Conservation (phyloP, 2,329 filamentous ascomycete genomes). For the Aureobasidium sp. region DNA sequence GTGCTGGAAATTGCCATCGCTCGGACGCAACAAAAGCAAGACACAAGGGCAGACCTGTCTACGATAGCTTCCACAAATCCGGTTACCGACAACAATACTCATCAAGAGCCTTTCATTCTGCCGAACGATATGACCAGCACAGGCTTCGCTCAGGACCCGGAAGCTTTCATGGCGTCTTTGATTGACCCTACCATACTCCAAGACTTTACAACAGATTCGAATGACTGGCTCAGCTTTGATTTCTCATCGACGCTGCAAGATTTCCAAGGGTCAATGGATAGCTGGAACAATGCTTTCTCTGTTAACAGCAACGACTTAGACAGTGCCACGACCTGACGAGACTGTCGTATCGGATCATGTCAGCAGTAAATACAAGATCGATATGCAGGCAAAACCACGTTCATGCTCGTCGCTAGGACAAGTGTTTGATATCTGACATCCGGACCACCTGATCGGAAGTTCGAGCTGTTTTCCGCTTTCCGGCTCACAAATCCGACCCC, state of each 20-base stretch:
- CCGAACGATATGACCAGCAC: not conserved
- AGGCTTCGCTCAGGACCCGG: not conserved
- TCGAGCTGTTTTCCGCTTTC: not conserved
- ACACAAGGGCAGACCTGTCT: not conserved
- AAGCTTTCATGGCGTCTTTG: constrained; percentile 2
- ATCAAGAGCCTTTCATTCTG: not conserved
- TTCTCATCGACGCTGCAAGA: not conserved
- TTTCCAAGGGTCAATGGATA: not conserved
- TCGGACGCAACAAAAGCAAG: not conserved
- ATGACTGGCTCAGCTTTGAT: not conserved
- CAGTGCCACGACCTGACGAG: not conserved
- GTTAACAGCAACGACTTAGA: not conserved
- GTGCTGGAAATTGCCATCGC: constrained; percentile 20
- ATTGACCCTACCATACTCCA: constrained; percentile 2
- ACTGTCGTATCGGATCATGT: too few species aligned
- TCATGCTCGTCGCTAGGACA: too few species aligned
- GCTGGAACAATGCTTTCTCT: not conserved
- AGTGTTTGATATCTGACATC: not conserved
- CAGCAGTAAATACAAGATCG: not conserved
- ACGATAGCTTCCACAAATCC: too few species aligned
- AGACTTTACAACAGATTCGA: not conserved
- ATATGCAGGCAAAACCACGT: not conserved
- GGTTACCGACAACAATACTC: not conserved
- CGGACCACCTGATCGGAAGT: too few species aligned
- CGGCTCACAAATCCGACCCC: not conserved